These are phyloP conservation scores for Silene vulgaris DNA, from an alignment of 179 eudicot genomes.

Conservation along the genomic window DNA sequence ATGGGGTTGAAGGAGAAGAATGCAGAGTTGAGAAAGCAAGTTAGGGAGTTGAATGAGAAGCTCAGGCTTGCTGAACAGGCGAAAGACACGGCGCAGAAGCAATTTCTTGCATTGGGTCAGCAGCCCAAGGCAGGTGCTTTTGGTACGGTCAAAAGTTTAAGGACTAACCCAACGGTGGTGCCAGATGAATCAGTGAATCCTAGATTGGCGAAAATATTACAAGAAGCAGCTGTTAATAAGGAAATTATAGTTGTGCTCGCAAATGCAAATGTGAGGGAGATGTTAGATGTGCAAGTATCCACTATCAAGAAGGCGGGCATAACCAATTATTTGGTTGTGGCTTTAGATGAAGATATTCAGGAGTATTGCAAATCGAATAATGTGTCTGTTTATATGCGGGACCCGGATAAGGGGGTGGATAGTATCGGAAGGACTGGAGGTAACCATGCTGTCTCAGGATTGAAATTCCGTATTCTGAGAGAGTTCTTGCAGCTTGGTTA, in stretches of 20 bases:
- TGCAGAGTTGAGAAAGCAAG: conserved; percentile 58
- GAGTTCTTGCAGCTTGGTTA: conserved; percentile 92
- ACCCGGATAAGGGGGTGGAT: conserved; percentile 67
- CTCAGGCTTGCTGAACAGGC: conserved; percentile 57
- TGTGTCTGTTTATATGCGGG: conserved; percentile 70
- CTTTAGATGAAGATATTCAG: conserved; percentile 65
- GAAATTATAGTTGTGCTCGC: conserved; percentile 86
- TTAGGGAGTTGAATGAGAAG: conserved; percentile 57
- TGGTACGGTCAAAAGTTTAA: conserved; percentile 77
- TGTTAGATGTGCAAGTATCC: conserved; percentile 68
- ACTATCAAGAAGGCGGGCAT: conserved; percentile 70
- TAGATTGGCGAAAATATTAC: conserved; percentile 66
- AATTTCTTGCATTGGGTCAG: conserved; percentile 44
- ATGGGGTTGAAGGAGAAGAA: conserved; percentile 51
- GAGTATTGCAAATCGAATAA: conserved; percentile 59
- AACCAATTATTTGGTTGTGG: conserved; percentile 75
- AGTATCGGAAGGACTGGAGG: conserved; percentile 53
- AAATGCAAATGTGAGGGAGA: conserved; percentile 67
- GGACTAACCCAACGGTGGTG: conserved; percentile 70
- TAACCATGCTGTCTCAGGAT: conserved; percentile 82
- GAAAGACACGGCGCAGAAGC: conserved; percentile 57
- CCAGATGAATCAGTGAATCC: conserved; percentile 84
- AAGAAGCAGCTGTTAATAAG: conserved; percentile 56
- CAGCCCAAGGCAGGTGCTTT: conserved; percentile 83
- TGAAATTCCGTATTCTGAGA: conserved; percentile 78